Percentiles rank a stretch among this genome's conserved stretches.
phyloP scores from a whole-genome alignment of 140 eudicot genomes.

The Anethum foeniculum region DNA sequence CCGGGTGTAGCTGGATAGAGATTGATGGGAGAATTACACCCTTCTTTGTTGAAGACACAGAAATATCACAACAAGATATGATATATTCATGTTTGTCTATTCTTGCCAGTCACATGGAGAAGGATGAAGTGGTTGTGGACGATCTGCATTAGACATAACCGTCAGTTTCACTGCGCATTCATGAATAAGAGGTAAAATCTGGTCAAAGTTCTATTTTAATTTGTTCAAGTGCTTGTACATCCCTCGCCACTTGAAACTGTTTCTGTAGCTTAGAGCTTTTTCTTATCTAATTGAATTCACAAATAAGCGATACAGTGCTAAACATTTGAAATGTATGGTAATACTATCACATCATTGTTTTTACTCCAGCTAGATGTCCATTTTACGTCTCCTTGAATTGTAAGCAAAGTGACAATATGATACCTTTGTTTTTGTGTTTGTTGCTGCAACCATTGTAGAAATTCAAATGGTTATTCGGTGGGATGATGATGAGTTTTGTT shows the following conservation, averaged over 20 bases:
- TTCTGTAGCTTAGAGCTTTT: neutral
- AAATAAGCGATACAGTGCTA: neutral
- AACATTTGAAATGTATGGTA: neutral
- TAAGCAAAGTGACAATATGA: neutral
- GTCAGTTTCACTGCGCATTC: neutral
- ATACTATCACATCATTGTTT: neutral
- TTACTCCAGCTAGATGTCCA: neutral
- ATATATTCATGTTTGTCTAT: constrained; percentile 4
- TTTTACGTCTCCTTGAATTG: neutral
- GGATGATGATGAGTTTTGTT: constrained; percentile 90
- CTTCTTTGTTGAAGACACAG: constrained; percentile 11
- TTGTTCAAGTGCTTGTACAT: neutral
- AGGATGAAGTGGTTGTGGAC: neutral
- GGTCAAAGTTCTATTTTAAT: neutral
- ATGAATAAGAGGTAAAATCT: neutral
- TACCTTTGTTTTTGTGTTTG: neutral
- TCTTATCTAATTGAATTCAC: neutral
- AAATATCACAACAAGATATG: constrained; percentile 5
- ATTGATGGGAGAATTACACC: constrained; percentile 8
- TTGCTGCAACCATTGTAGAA: constrained; percentile 24
- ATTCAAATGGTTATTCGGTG: constrained; percentile 86
- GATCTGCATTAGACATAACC: neutral
- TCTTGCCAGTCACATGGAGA: constrained; percentile 14
- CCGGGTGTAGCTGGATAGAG: constrained; percentile 17
- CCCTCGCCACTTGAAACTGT: neutral